Evolutionary conservation across 345 rosid species (phyloP), one percentile per base, ranked within the genome.

Genomic region (Nephelium lappaceum): DNA sequence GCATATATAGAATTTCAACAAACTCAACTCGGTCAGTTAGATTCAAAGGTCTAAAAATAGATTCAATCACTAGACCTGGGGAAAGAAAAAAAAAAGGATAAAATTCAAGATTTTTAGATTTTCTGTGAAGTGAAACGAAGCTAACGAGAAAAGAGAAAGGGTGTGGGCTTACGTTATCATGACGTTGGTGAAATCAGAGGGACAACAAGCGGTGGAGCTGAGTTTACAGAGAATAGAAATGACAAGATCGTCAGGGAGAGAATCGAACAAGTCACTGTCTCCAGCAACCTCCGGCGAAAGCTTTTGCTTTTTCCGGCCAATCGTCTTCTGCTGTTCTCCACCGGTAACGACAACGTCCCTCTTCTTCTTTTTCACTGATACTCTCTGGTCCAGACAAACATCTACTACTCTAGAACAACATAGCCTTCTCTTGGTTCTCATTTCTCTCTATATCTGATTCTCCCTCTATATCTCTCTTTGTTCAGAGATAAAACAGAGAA

Each of bases 191-290:
- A 93, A 89, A 88, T 95, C 98, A 18, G 94, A 77, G 5, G 98
- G 98, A 39, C 87, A 86, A 31, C 83, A 58, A 11, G 95, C 87
- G 14, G 89, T 58, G 25, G 94, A 89, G 73, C 89, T 87, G 71
- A 95, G 89, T 73, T 84, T 92, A 74, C 86, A 80, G 24, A 95
- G 89, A 43, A 95, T 91, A 61, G 78, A 85, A 47, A 87, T 75
- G 71, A 95, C 91, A 81, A 95, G 91, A 85, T 95, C 98, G 65
- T 95, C 98, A 0, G 98, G 98, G 12, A 95, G 83, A 19, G 83
- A 67, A 76, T 93, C 95, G 18, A 95, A 85, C 27, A 87, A 82
- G 78, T 93, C 95, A 49, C 60, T 38, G 21, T 36, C 60, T 6
- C 83, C 79, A 16, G 53, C 5, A 5, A 27, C 21, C 18, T 71